These are phyloP conservation scores for Paecilomyces variotii DNA, from an alignment of 2,329 filamentous ascomycete species.

Conservation along the genomic window DNA sequence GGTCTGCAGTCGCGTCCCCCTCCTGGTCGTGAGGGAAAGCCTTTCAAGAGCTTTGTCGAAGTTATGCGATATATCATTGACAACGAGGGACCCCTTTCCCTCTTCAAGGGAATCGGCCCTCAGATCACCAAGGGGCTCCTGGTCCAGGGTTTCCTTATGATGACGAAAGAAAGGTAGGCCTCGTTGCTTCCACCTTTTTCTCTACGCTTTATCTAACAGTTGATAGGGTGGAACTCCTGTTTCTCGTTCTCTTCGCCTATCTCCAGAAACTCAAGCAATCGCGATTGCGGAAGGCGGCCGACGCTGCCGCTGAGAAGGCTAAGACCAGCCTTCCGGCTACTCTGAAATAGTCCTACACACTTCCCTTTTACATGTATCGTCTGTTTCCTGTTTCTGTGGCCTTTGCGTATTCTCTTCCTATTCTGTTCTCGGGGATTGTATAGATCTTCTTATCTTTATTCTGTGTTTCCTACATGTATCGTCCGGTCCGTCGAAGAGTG, in stretches of 20 bases:
- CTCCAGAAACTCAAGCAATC: slow-evolving; percentile 61
- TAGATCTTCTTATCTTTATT: neutral
- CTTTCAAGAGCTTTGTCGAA: slow-evolving; percentile 86
- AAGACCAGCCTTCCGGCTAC: slow-evolving; percentile 44
- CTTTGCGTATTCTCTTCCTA: slow-evolving; percentile 6
- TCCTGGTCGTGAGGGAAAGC: slow-evolving; percentile 72
- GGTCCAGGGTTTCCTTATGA: slow-evolving; percentile 96
- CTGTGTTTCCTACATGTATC: neutral
- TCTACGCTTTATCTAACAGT: slow-evolving; percentile 5
- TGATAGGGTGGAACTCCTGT: slow-evolving; percentile 72
- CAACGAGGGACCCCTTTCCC: slow-evolving; percentile 70
- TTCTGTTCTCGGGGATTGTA: slow-evolving; percentile 9
- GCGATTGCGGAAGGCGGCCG: slow-evolving; percentile 60
- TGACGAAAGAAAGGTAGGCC: slow-evolving; percentile 85
- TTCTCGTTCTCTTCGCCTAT: slow-evolving; percentile 79
- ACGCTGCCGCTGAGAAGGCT: slow-evolving; percentile 54
- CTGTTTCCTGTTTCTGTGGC: slow-evolving; percentile 4
- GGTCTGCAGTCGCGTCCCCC: slow-evolving; percentile 91
- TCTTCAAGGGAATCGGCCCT: slow-evolving; percentile 95
- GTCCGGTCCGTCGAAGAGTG: neutral
- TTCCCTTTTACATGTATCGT: slow-evolving; percentile 4
- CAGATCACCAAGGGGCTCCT: slow-evolving; percentile 88
- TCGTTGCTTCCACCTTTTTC: neutral
- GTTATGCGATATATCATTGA: slow-evolving; percentile 92
- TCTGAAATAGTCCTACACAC: slow-evolving; percentile 33